phyloP scores from a whole-genome alignment of 1,139 yeast genomes.

The Yamadazyma dendronema region DNA sequence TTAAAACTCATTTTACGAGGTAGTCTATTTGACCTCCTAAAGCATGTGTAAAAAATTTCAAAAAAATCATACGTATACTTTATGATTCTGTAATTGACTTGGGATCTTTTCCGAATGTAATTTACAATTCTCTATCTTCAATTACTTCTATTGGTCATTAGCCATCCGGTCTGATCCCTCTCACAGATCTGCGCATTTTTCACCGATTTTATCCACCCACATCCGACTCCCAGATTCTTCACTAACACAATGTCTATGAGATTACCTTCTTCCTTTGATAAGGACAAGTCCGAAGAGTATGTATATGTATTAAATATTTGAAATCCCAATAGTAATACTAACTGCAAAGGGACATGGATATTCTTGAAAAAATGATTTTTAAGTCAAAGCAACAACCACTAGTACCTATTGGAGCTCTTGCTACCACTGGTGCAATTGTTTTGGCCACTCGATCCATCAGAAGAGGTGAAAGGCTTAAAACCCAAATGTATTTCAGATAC shows the following conservation, averaged over 20 bases:
- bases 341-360: conserved; percentile 28
- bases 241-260: conserved; percentile 15
- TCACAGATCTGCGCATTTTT: not conserved
- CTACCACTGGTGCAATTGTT: conserved; percentile 77
- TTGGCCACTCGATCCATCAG: conserved; percentile 77
- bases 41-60: too few species aligned
- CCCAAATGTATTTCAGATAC: conserved; percentile 86
- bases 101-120: too few species aligned
- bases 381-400: conserved; percentile 70
- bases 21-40: too few species aligned
- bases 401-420: conserved; percentile 77
- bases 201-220: not conserved
- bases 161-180: too few species aligned
- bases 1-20: too few species aligned
- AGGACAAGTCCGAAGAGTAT: conserved; percentile 13
- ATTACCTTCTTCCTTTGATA: conserved; percentile 19
- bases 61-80: too few species aligned
- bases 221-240: not conserved
- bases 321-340: too few species aligned
- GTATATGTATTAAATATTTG: conserved; percentile 6
- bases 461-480: conserved; percentile 68
- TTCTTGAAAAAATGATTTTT: conserved; percentile 28
- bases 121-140: too few species aligned
- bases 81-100: too few species aligned
- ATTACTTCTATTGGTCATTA: too few species aligned